Conservation (phyloP, 495 filamentous ascomycete genomes). For the Lasiosphaeriaceae sp. region DNA sequence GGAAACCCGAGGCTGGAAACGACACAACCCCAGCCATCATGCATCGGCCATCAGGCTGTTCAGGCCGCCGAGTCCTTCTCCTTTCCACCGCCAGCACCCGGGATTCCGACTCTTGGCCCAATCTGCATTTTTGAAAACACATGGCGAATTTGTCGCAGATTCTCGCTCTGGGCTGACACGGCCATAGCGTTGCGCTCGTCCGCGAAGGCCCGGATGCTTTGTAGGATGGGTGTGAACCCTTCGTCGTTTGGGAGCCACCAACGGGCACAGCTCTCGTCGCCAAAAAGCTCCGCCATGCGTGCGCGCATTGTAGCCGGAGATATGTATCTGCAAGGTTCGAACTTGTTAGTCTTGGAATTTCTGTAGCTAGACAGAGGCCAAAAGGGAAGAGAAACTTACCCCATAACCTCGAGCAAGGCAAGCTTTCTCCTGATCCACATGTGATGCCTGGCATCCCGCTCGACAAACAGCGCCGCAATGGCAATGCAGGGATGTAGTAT, state of each 20-base stretch:
- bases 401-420: conserved; percentile 71
- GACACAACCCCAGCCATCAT: not conserved
- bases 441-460: conserved; percentile 64
- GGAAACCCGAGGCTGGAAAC: not conserved
- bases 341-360: not conserved
- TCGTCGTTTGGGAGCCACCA: conserved; percentile 91
- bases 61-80: conserved; percentile 9
- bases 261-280: conserved; percentile 59
- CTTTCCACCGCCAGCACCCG: conserved; percentile 8
- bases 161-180: conserved; percentile 59
- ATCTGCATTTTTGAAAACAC: conserved; percentile 56
- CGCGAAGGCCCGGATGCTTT: conserved; percentile 70
- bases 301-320: conserved; percentile 69
- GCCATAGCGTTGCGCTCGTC: conserved; percentile 64
- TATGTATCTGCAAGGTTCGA: conserved; percentile 60
- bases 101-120: conserved; percentile 9
- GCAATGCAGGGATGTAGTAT: conserved; percentile 72
- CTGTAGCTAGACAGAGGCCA: no score
- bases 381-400: conserved; percentile 54
- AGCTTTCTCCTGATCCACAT: conserved; percentile 82
- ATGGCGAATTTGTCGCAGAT: conserved; percentile 70
- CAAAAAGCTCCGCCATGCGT: conserved; percentile 69
- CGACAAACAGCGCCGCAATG: conserved; percentile 74
- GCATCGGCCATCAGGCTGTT: not conserved
- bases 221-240: conserved; percentile 64